phyloP scores from a whole-genome alignment of 2,329 filamentous ascomycete genomes.

The Paecilomyces dactylethromorphus region DNA sequence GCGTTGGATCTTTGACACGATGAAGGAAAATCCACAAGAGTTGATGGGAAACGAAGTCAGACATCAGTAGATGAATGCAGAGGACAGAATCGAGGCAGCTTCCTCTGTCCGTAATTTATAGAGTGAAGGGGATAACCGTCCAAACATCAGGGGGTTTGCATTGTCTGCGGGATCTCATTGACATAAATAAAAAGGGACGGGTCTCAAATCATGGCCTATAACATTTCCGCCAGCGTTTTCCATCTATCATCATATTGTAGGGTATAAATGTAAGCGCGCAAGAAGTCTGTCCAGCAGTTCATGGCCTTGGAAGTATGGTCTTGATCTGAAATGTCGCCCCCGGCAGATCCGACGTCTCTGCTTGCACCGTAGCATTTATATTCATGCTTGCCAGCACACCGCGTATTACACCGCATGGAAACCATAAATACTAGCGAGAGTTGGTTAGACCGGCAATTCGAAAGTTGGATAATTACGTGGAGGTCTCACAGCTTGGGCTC shows the following conservation, averaged over 20 bases:
- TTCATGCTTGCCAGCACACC: slow-evolving; percentile 90
- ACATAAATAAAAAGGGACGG: background rate
- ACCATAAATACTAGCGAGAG: slow-evolving; percentile 71
- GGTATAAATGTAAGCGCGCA: background rate
- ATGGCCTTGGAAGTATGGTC: slow-evolving; percentile 63
- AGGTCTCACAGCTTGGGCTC: slow-evolving; percentile 66
- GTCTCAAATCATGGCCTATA: background rate
- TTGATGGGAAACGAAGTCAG: background rate
- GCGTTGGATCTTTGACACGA: slow-evolving; percentile 12
- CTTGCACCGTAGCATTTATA: slow-evolving; percentile 84
- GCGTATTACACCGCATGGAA: slow-evolving; percentile 86
- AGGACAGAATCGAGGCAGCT: background rate
- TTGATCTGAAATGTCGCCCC: slow-evolving; percentile 94
- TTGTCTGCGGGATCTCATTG: background rate
- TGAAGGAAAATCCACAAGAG: slow-evolving; percentile 11
- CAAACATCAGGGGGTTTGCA: background rate
- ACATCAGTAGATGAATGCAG: background rate
- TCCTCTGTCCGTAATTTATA: background rate
- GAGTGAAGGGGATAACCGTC: background rate
- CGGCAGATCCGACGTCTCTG: slow-evolving; percentile 80
- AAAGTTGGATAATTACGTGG: background rate
- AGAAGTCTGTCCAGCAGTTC: slow-evolving; percentile 18
- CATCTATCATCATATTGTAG: background rate
- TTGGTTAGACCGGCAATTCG: background rate
- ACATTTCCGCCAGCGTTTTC: background rate